Evolutionary conservation across 2,329 filamentous ascomycete genomes (phyloP), one percentile per base, ranked within the genome.

Genomic region (Amphichorda felina): DNA sequence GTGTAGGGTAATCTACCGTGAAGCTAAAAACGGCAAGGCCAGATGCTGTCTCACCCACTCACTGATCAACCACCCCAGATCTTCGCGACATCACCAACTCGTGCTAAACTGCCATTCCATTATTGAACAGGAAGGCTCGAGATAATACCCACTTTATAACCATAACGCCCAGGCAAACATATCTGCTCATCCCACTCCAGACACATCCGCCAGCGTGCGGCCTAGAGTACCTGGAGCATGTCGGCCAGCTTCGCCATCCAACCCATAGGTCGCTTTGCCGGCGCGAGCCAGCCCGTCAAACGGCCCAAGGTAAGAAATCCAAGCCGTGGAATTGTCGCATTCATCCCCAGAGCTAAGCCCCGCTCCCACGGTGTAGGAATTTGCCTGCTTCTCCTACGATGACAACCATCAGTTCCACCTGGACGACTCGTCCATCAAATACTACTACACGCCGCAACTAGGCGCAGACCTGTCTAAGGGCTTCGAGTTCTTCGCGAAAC

Each of bases 321-420:
- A 24, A 6, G 21, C 21, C 21, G 21, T 24, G 10, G 21, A 24
- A 24, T 59, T 6, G 4, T 32, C 30, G 13, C 13, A 5, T 19
- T 32, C 13, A 7, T 17, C 15, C 30, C 6, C 6, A 17, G 30
- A 32, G 11, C 15, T 9, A 24, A 24, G 6, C 21, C 21, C 21
- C 21, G 9, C 30, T 18, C 15, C 17, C 10, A n/a, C n/a, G n/a
- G n/a, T n/a, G 17, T 26, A 89, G 80, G 91, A 98, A 64, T 83
- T 98, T 44, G 74, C 89, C 4, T 86, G 72, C 59, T 98, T 96
- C 60, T 96, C 89, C 8, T 96, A 91, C 58, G 85, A 96, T 54
- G 75, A 87, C 30, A 65, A 87, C 19, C 91, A 89, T 53, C 58
- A 74, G 36, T 87, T 87, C 49, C 78, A 68, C 33, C 72, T 81